These are phyloP conservation scores for Stropharia rugosoannulata DNA, from an alignment of 768 basidiomycete genomes.

Conservation along the genomic window DNA sequence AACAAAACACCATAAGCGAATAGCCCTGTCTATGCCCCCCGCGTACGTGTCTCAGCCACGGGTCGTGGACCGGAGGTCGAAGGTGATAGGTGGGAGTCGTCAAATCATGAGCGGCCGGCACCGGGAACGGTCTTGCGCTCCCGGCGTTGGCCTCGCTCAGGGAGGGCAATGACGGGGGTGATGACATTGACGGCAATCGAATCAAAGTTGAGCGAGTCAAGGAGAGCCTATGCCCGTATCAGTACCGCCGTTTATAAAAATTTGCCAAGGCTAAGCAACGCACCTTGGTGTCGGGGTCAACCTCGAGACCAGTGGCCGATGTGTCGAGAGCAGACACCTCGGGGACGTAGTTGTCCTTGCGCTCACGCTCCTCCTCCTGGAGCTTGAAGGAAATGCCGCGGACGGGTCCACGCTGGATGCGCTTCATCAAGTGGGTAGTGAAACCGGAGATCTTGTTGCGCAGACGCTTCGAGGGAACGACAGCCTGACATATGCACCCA, in stretches of 20 bases:
- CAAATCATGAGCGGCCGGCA: conserved; percentile 51
- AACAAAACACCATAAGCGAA: conserved; percentile 13
- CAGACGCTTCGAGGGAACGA: conserved; percentile 97
- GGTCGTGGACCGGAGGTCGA: background rate
- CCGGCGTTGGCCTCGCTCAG: conserved; percentile 71
- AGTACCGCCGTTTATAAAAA: background rate
- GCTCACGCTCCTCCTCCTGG: conserved; percentile 98
- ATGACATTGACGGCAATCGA: conserved; percentile 77
- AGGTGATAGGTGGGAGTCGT: background rate
- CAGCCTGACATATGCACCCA: conserved; percentile 52
- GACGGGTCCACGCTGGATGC: conserved; percentile 97
- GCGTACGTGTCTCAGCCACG: background rate
- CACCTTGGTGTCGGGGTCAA: conserved; percentile 95
- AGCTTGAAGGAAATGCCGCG: conserved; percentile 99
- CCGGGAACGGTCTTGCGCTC: conserved; percentile 83
- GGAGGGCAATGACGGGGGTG: conserved; percentile 57
- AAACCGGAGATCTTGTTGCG: conserved; percentile 99
- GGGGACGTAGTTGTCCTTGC: conserved; percentile 99
- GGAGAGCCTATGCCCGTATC: conserved; percentile 63
- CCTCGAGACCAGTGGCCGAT: conserved; percentile 68
- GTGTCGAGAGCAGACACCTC: conserved; percentile 96
- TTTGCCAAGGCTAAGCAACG: conserved; percentile 21
- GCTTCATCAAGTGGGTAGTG: conserved; percentile 99
- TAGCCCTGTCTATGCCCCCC: conserved; percentile 5
- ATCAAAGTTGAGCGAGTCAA: conserved; percentile 93